Evolutionary conservation across 1,284 basidiomycete species (phyloP), one percentile per base, ranked within the genome.

Genomic region (Volvariella volvacea): DNA sequence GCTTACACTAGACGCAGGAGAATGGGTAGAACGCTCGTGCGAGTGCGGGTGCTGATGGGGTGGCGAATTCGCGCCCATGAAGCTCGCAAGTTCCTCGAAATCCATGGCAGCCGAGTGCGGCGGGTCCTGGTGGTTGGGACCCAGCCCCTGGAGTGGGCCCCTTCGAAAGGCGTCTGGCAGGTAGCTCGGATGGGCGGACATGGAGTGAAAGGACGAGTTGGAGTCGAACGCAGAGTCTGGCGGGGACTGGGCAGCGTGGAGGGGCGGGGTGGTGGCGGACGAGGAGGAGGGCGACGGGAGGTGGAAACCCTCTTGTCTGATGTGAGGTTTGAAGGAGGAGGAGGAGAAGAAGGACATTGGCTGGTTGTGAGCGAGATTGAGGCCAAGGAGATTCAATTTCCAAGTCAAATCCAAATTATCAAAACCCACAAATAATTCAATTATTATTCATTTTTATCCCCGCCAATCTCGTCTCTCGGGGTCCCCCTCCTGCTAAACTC

Each of bases 301-400:
- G 20, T 45, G 43, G 31, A 45, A 45, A 25, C 43, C 43, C 15
- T 45, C 43, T 30, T 45, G 43, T 40, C 43, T 45, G 43, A 40
- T 22, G n/a, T 25, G 37, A 4, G 37, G 43, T 22, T 45, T 45
- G 38, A 39, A 45, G 14, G 43, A 12, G 15, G 20, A 28, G 15
- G 40, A n/a, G 25, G 40, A 42, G 43, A 39, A 40, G 43, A 45
- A 45, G 22, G 43, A 45, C 43, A 44, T 44, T 19, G 25, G 31
- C 7, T 40, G 39, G 39, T 10, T 20, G 21, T 9, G 34, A 37
- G n/a, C 4, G 19, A 16, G 34, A 20, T 37, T 28, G 6, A 12
- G 12, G 25, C 25, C 25, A 6, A 28, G 25, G 25, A 28, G 6
- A 12, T 12, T n/a, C n/a, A n/a, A n/a, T 12, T 6, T 28, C 25